These are phyloP conservation scores for Ophiostoma himal-ulmi DNA, from an alignment of 2,329 filamentous ascomycete species.

Conservation along the genomic window DNA sequence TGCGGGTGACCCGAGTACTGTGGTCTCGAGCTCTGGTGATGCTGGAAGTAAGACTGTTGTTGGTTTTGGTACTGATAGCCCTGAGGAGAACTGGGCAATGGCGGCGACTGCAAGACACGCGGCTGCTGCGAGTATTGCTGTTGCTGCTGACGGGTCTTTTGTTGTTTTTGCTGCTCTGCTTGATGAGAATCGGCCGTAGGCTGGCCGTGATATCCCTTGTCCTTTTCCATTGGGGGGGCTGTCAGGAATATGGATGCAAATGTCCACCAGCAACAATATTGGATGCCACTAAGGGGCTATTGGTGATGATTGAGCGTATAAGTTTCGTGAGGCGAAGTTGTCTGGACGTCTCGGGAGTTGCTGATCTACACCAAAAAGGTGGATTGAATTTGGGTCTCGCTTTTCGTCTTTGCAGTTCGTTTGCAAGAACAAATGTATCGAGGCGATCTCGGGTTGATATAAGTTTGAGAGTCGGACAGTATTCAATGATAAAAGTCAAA, in stretches of 20 bases:
- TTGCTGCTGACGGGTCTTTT: neutral
- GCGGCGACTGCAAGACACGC: neutral
- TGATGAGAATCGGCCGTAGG: neutral
- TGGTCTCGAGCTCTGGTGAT: too few species aligned
- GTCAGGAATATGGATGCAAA: neutral
- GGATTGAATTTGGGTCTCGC: too few species aligned
- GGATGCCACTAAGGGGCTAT: neutral
- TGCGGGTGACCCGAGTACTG: neutral
- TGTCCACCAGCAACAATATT: neutral
- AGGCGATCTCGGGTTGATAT: neutral
- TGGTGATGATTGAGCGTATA: too few species aligned
- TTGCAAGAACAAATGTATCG: neutral
- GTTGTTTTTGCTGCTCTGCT: neutral
- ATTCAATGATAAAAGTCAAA: neutral
- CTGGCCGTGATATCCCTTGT: neutral
- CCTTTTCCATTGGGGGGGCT: neutral
- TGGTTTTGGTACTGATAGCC: neutral
- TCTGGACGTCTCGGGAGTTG: too few species aligned
- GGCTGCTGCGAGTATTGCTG: neutral
- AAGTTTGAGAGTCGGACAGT: neutral
- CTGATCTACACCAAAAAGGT: too few species aligned
- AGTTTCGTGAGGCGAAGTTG: too few species aligned
- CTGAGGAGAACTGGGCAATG: neutral
- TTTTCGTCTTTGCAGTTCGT: neutral
- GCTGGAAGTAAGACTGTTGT: neutral